These are phyloP conservation scores for Salvia hispanica DNA, from an alignment of 257 asterid genomes.

Conservation along the genomic window DNA sequence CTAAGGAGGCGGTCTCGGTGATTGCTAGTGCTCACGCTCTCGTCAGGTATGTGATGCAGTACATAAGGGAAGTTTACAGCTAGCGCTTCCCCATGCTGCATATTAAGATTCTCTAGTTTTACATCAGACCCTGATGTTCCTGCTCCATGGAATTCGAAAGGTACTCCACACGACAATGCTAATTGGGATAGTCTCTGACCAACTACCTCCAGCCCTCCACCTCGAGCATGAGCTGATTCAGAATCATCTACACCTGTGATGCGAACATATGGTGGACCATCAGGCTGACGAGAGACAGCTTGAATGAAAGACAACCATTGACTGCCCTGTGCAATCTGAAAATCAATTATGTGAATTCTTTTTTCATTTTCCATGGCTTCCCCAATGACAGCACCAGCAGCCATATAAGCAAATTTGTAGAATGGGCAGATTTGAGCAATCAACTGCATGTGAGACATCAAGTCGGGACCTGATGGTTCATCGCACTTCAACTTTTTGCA, in stretches of 20 bases:
- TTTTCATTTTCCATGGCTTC: slow-evolving; percentile 70
- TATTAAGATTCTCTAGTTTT: slow-evolving; percentile 48
- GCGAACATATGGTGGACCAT: slow-evolving; percentile 46
- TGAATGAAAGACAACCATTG: slow-evolving; percentile 65
- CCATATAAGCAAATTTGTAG: slow-evolving; percentile 72
- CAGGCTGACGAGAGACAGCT: slow-evolving; percentile 39
- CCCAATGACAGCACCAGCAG: slow-evolving; percentile 59
- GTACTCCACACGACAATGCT: slow-evolving; percentile 66
- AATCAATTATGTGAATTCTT: slow-evolving; percentile 74
- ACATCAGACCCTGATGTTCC: slow-evolving; percentile 68
- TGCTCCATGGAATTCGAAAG: slow-evolving; percentile 73
- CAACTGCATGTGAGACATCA: slow-evolving; percentile 77
- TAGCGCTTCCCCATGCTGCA: slow-evolving; percentile 66
- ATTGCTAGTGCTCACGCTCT: slow-evolving; percentile 70
- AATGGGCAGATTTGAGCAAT: slow-evolving; percentile 73
- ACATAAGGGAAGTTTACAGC: slow-evolving; percentile 82
- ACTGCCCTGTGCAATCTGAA: slow-evolving; percentile 89
- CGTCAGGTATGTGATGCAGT: slow-evolving; percentile 89
- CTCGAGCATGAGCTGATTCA: slow-evolving; percentile 69
- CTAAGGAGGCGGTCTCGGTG: slow-evolving; percentile 75
- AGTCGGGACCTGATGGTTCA: slow-evolving; percentile 70
- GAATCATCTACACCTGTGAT: slow-evolving; percentile 51
- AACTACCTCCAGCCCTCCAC: slow-evolving; percentile 76
- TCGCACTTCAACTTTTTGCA: slow-evolving; percentile 76
- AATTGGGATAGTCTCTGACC: slow-evolving; percentile 57